Percentiles rank a stretch among this genome's conserved stretches.
These are phyloP conservation scores for Candida vaughaniae DNA, from an alignment of 805 yeast species.

Conservation along the genomic window DNA sequence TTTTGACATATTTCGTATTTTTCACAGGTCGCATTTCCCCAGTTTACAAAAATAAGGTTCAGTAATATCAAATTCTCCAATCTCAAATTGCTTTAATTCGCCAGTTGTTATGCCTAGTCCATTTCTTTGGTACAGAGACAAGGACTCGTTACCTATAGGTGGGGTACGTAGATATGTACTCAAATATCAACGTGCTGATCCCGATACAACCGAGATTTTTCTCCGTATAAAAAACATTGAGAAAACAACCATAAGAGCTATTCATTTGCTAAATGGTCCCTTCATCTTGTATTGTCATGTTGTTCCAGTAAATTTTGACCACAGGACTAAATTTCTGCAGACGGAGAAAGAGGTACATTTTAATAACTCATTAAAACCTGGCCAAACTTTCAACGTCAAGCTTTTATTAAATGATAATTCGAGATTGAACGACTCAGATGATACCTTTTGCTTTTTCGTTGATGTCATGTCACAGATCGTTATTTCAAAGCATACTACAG, in stretches of 20 bases:
- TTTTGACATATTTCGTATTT: too few relatives aligned
- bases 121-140: slow-evolving; percentile 36
- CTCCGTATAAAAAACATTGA: slow-evolving; percentile 42
- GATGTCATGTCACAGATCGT: slow-evolving; percentile 44
- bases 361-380: slow-evolving; percentile 58
- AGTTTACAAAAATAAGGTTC: too few relatives aligned
- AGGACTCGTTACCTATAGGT: slow-evolving; percentile 33
- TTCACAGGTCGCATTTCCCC: too few relatives aligned
- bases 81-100: too few relatives aligned
- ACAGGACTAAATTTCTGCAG: slow-evolving; percentile 20
- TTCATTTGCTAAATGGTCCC: slow-evolving; percentile 43
- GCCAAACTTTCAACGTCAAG: slow-evolving; percentile 60
- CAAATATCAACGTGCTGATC: slow-evolving; percentile 22
- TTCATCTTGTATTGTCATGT: slow-evolving; percentile 45
- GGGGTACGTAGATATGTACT: slow-evolving; percentile 37
- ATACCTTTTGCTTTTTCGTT: slow-evolving; percentile 32
- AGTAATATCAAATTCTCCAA: too few relatives aligned
- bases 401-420: slow-evolving; percentile 51
- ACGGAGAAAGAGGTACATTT: slow-evolving; percentile 32
- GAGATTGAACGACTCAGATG: not conserved
- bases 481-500: slow-evolving; percentile 28
- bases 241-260: slow-evolving; percentile 35
- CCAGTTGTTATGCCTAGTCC: slow-evolving; percentile 15
- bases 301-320: slow-evolving; percentile 35
- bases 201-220: slow-evolving; percentile 20